Percentiles rank a stretch among this genome's conserved stretches.
phyloP scores from a whole-genome alignment of 2,329 filamentous ascomycete genomes.

The Lasiodiplodia citricola region DNA sequence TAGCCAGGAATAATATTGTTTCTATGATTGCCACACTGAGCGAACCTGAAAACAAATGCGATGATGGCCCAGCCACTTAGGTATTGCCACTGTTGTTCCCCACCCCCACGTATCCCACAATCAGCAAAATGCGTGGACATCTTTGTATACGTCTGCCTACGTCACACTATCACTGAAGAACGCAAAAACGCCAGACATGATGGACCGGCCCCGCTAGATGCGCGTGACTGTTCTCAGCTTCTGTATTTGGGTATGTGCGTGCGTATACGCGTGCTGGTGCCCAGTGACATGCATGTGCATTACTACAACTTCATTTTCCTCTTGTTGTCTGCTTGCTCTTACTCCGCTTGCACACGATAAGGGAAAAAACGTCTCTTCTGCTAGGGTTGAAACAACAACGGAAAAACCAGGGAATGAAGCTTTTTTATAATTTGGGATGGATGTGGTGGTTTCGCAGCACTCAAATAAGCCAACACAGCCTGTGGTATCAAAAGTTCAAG shows the following conservation, averaged over 20 bases:
- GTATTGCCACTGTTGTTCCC: neutral
- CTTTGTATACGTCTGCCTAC: neutral
- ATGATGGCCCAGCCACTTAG: neutral
- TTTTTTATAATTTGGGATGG: conserved; percentile 26
- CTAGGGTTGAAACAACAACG: neutral
- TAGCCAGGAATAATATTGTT: neutral
- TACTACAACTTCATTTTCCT: conserved; percentile 16
- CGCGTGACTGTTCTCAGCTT: conserved; percentile 1
- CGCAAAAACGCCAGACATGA: neutral
- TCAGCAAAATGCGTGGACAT: neutral
- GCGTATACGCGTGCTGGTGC: neutral
- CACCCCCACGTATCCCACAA: neutral
- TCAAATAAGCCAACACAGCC: conserved; percentile 28
- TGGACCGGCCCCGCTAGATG: too few relatives aligned
- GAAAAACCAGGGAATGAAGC: conserved; percentile 16
- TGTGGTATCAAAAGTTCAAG: conserved; percentile 26
- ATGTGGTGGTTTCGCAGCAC: conserved; percentile 25
- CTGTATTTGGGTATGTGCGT: neutral
- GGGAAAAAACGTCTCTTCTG: conserved; percentile 4
- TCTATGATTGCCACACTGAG: neutral
- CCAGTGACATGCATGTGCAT: conserved; percentile 23
- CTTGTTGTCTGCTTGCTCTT: neutral
- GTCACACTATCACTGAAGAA: neutral
- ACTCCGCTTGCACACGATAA: conserved; percentile 3
- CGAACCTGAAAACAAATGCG: neutral